Evolutionary conservation across 2,329 filamentous ascomycete genomes (phyloP).

Genomic region (Diplodia sapinea): DNA sequence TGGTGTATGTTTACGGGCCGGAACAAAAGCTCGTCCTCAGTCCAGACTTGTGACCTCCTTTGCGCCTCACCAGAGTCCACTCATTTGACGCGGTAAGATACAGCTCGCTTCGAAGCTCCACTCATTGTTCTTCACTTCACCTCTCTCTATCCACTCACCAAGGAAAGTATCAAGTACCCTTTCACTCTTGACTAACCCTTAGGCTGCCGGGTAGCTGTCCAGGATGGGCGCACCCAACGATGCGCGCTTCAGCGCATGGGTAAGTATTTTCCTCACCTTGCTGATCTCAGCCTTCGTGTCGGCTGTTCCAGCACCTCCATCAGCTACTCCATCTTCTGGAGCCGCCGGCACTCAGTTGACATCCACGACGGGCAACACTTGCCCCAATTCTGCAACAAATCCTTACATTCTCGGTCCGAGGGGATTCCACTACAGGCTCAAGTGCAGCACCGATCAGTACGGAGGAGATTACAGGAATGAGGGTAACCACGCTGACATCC

Average conservation of each 20-base stretch:
- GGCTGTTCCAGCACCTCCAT: neutral
- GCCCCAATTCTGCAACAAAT: neutral
- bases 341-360: neutral
- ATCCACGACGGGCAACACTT: neutral
- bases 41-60: neutral
- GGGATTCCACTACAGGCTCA: conserved; percentile 18
- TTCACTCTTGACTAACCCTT: conserved; percentile 2
- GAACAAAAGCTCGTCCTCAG: conserved; percentile 13
- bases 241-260: conserved; percentile 15
- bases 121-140: neutral
- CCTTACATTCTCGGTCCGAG: neutral
- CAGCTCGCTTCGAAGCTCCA: neutral
- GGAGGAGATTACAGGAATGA: neutral
- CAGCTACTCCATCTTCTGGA: neutral
- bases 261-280: conserved; percentile 11
- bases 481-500: neutral
- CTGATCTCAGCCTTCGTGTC: neutral
- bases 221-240: conserved; percentile 13
- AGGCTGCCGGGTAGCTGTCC: conserved; percentile 6
- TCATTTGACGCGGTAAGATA: neutral
- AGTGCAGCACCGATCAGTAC: conserved; percentile 2
- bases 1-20: neutral
- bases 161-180: neutral
- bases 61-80: neutral
- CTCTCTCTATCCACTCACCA: neutral